Conservation (phyloP, 768 basidiomycete species). For the Phaeotremella skinneri region DNA sequence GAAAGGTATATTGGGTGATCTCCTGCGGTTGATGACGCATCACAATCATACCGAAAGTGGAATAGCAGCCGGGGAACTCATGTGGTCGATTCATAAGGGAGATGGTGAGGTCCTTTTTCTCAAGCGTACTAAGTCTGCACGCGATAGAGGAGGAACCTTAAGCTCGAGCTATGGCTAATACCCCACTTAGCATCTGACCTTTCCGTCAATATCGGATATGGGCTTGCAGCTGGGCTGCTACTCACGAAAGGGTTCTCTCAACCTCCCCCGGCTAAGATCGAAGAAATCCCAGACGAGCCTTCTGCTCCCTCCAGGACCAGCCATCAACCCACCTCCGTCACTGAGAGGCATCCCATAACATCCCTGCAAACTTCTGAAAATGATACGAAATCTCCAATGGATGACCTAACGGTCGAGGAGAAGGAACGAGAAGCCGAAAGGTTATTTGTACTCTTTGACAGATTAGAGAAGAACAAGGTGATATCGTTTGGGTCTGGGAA, state of each 20-base stretch:
- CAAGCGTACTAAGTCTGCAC: background rate
- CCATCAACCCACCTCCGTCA: conserved; percentile 6
- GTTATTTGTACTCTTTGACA: conserved; percentile 84
- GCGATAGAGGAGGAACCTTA: background rate
- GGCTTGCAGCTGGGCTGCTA: conserved; percentile 90
- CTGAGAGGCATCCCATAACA: conserved; percentile 34
- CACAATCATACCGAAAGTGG: conserved; percentile 73
- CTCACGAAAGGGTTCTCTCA: conserved; percentile 76
- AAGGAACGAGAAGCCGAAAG: conserved; percentile 91
- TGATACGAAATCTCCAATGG: conserved; percentile 49
- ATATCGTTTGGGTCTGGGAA: conserved; percentile 34
- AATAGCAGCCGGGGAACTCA: conserved; percentile 76
- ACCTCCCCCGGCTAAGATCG: conserved; percentile 37
- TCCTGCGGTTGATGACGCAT: conserved; percentile 70
- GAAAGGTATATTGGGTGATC: conserved; percentile 70
- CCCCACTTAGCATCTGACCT: conserved; percentile 63
- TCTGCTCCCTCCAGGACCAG: conserved; percentile 4
- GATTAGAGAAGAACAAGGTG: conserved; percentile 65
- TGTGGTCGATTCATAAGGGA: conserved; percentile 77
- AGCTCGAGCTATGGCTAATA: background rate
- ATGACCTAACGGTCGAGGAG: conserved; percentile 85
- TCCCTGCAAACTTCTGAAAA: conserved; percentile 71
- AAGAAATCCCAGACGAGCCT: conserved; percentile 30
- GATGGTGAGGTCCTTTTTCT: conserved; percentile 58
- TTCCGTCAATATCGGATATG: conserved; percentile 82